These are phyloP conservation scores for Dothiorella sarmentorum DNA, from an alignment of 2,329 filamentous ascomycete species.

Conservation along the genomic window DNA sequence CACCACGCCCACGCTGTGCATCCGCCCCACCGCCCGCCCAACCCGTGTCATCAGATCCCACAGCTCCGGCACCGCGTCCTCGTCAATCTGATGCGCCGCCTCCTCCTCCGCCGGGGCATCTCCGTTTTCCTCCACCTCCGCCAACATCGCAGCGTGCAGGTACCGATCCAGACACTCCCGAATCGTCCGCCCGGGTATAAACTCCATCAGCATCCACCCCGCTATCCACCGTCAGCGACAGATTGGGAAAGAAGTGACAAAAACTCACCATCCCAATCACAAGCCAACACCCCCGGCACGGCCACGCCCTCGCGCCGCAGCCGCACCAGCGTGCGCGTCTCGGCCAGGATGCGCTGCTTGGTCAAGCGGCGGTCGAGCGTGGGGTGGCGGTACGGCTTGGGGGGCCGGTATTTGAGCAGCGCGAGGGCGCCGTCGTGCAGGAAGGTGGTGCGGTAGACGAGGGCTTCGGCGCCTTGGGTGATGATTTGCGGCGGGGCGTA, in stretches of 20 bases:
- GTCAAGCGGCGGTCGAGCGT: slow-evolving; percentile 84
- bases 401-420: slow-evolving; percentile 86
- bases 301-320: slow-evolving; percentile 73
- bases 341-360: slow-evolving; percentile 79
- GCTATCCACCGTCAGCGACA: no score
- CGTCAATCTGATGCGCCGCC: not conserved
- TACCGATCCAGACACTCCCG: slow-evolving; percentile 17
- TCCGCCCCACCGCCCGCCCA: slow-evolving; percentile 65
- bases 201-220: slow-evolving; percentile 19
- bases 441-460: slow-evolving; percentile 84
- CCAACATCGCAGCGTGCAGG: not conserved
- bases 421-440: slow-evolving; percentile 64
- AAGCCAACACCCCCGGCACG: slow-evolving; percentile 76
- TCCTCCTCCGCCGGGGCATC: not conserved
- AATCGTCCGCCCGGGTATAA: slow-evolving; percentile 15
- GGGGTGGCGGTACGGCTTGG: slow-evolving; percentile 89
- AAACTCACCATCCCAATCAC: slow-evolving; percentile 52
- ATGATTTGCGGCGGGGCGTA: slow-evolving; percentile 52
- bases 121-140: not conserved
- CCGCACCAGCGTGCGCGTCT: slow-evolving; percentile 79
- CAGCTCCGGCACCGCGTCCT: slow-evolving; percentile 36
- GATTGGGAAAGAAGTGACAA: slow-evolving; percentile 52
- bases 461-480: slow-evolving; percentile 92
- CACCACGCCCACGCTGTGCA: slow-evolving; percentile 83
- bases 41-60: slow-evolving; percentile 65